Evolutionary conservation across 176 grass and related monocot genomes (phyloP).

Genomic region (Oryza meyeriana): DNA sequence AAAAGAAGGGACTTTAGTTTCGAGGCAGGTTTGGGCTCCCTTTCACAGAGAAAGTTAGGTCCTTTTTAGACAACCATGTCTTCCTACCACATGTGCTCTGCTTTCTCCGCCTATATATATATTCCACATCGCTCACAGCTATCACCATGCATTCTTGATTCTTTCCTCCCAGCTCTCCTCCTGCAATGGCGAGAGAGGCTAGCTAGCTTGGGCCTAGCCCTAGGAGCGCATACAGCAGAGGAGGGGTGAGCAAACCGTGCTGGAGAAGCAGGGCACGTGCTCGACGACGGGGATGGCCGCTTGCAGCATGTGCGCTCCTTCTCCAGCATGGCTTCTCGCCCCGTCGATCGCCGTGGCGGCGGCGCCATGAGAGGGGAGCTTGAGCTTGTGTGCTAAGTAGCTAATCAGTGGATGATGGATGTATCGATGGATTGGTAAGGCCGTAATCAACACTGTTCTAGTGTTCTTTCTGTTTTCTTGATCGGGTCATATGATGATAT

Average conservation of each 20-base stretch:
- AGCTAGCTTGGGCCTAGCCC: background rate
- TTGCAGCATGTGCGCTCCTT: slow-evolving; percentile 54
- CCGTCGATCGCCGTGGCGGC: background rate
- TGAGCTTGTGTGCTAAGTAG: background rate
- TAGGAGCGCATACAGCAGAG: background rate
- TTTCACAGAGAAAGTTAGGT: slow-evolving; percentile 44
- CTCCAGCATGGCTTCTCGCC: slow-evolving; percentile 63
- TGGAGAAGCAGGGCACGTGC: slow-evolving; percentile 78
- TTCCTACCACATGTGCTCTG: slow-evolving; percentile 11
- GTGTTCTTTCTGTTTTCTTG: background rate
- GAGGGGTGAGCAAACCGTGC: slow-evolving; percentile 52
- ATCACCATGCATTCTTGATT: background rate
- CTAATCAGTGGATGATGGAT: background rate
- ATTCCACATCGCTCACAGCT: background rate
- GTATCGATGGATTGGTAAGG: background rate
- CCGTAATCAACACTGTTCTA: too few species aligned
- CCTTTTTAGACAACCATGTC: slow-evolving; percentile 15
- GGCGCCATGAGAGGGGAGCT: background rate
- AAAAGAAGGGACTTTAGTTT: background rate
- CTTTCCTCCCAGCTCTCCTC: background rate
- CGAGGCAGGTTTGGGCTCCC: slow-evolving; percentile 21
- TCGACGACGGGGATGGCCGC: background rate
- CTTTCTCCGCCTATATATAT: slow-evolving; percentile 42
- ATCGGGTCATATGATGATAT: background rate
- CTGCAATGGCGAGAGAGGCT: background rate